Evolutionary conservation across 1,139 yeast species (phyloP), one percentile per base, ranked within the genome.

Genomic region (Suzukiozyma palmioleophila): DNA sequence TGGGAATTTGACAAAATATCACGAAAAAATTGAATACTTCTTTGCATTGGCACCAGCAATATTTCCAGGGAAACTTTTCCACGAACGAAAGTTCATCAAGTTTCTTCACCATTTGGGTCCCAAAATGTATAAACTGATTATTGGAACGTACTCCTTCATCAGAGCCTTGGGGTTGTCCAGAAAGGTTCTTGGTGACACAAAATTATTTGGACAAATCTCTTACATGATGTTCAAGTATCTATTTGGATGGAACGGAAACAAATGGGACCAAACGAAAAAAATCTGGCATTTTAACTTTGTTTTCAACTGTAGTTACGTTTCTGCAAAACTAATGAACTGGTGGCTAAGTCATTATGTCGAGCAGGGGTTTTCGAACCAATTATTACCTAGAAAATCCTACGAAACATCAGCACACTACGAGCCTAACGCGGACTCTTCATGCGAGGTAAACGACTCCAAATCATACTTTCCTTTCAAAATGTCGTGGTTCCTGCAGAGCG

Each of bases 21-120:
- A 71, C 41, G 63, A 64, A 2, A 79, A 79, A 47, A 58, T 92
- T 16, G 82, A 80, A 42, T 70, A 76, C 43, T 85, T 89, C 53
- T 69, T 85, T 37, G 87, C 94, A 0, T 62, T 92, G 40, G 85
- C 97, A 0, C 97, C 98, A 0, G 97, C 97, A 0, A 79, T 87
- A 2, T 92, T 78, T 55, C 94, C 95, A 0, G 97, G 97, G 0
- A 66, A 78, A 1, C 59, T 89, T 35, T 66, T 90, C 30, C 72
- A 79, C 46, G 72, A 75, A 27, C 72, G 81, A 35, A 40, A 62
- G 2, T 83, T 83, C 50, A 71, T 84, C 32, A 75, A 59, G 60
- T 83, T 81, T 50, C 69, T 84, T 54, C 69, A 73, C 42, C 51
- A 59, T 38, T 49, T 74, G 26, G 64, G 72, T 2, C 54, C 59